These are phyloP conservation scores for Ceratobasidium sp. DNA, from an alignment of 1,284 basidiomycete species.

Conservation along the genomic window DNA sequence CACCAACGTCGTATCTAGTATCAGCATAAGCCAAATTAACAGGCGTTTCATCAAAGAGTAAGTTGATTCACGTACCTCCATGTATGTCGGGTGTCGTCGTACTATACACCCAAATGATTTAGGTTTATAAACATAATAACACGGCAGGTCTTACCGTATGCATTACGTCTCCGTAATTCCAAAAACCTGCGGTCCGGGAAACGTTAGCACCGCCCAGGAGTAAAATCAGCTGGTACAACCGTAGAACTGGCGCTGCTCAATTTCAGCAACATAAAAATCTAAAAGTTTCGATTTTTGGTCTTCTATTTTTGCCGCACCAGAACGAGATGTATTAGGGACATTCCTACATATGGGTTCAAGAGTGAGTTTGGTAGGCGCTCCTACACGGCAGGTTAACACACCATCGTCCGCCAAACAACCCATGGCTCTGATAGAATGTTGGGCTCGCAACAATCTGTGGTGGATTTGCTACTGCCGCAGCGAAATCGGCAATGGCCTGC, in stretches of 20 bases:
- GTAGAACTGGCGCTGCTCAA: slow-evolving; percentile 60
- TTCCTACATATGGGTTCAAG: slow-evolving; percentile 54
- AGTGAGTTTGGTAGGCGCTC: neutral
- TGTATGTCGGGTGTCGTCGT: slow-evolving; percentile 60
- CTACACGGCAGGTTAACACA: neutral
- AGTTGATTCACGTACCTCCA: slow-evolving; percentile 52
- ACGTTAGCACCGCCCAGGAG: neutral
- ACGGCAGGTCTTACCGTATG: slow-evolving; percentile 54
- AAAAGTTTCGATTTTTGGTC: slow-evolving; percentile 59
- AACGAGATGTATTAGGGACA: slow-evolving; percentile 57
- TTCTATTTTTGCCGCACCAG: slow-evolving; percentile 58
- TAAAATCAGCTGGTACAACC: slow-evolving; percentile 49
- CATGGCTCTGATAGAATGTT: slow-evolving; percentile 36
- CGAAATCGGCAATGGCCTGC: slow-evolving; percentile 55
- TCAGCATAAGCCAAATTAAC: neutral
- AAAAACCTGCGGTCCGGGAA: slow-evolving; percentile 53
- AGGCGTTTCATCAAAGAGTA: neutral
- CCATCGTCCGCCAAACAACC: slow-evolving; percentile 40
- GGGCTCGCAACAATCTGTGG: slow-evolving; percentile 41
- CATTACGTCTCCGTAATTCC: slow-evolving; percentile 63
- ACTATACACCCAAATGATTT: neutral
- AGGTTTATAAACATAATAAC: slow-evolving; percentile 49
- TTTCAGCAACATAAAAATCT: slow-evolving; percentile 62
- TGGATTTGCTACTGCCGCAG: slow-evolving; percentile 50
- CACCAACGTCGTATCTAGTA: slow-evolving; percentile 61